Evolutionary conservation across 2,329 filamentous ascomycete genomes (phyloP).

Genomic region (Thielaviopsis punctulata): DNA sequence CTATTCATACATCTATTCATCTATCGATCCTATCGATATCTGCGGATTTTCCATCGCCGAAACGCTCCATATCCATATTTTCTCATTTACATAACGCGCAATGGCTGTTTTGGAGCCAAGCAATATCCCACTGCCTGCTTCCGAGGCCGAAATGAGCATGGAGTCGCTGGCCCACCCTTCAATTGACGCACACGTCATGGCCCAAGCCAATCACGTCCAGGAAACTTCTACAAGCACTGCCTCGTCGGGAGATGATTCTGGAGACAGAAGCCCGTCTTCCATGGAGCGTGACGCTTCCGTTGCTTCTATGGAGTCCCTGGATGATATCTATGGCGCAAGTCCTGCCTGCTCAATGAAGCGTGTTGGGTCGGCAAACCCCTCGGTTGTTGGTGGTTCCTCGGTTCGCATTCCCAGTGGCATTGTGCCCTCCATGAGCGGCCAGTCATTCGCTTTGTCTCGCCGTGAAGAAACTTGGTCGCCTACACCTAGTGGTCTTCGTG

Average conservation of each 20-base stretch:
- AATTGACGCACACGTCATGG: background rate
- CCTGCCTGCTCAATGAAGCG: background rate
- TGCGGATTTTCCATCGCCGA: background rate
- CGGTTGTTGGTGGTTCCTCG: background rate
- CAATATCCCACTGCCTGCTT: constrained; percentile 1
- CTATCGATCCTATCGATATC: background rate
- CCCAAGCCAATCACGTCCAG: background rate
- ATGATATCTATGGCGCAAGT: background rate
- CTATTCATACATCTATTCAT: background rate
- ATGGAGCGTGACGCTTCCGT: background rate
- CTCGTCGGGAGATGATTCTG: background rate
- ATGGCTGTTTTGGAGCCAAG: background rate
- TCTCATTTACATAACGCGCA: background rate
- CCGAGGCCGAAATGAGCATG: background rate
- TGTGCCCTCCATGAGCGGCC: background rate
- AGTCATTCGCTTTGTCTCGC: background rate
- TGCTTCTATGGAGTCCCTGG: background rate
- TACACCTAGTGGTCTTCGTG: background rate
- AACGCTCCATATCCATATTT: background rate
- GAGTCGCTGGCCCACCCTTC: background rate
- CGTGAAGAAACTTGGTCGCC: constrained; percentile 4
- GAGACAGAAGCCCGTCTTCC: background rate
- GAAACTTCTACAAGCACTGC: background rate
- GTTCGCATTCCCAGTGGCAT: constrained; percentile 1
- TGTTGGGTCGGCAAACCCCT: background rate